These are phyloP conservation scores for Coemansia linderi DNA, from an alignment of 371 early-diverging fungal species.

Conservation along the genomic window DNA sequence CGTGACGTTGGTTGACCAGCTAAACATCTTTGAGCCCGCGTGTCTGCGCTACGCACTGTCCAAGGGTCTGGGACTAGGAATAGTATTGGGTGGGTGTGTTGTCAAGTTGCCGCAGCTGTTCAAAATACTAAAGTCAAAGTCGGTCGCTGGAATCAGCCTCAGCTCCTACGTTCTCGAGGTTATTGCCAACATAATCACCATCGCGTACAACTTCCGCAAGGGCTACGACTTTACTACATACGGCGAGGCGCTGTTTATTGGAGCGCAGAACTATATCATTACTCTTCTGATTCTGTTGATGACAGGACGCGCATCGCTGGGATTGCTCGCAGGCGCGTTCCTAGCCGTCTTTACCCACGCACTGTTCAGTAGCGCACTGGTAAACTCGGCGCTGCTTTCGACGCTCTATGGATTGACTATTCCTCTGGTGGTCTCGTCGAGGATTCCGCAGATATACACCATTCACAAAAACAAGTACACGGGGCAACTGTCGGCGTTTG, in stretches of 20 bases:
- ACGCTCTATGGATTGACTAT: constrained; percentile 78
- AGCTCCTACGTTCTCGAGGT: constrained; percentile 83
- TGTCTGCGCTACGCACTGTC: constrained; percentile 85
- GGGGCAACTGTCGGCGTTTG: constrained; percentile 89
- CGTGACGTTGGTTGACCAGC: constrained; percentile 64
- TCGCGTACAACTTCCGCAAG: constrained; percentile 83
- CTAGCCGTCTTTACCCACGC: constrained; percentile 54
- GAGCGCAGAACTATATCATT: constrained; percentile 78
- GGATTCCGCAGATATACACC: constrained; percentile 84
- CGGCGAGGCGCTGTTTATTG: constrained; percentile 83
- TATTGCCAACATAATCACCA: constrained; percentile 69
- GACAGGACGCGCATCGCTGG: constrained; percentile 49
- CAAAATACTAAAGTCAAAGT: constrained; percentile 75
- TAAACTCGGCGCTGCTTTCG: constrained; percentile 60
- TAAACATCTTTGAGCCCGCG: constrained; percentile 63
- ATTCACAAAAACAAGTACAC: constrained; percentile 77
- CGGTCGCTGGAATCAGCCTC: constrained; percentile 81
- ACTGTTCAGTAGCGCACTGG: constrained; percentile 56
- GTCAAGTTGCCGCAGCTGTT: constrained; percentile 96
- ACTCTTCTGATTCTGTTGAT: constrained; percentile 72
- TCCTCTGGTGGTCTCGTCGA: constrained; percentile 73
- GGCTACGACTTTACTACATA: constrained; percentile 90
- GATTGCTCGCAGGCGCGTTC: constrained; percentile 49
- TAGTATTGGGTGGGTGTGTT: constrained; percentile 84
- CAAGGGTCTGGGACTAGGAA: constrained; percentile 89